Base-by-base conservation (phyloP, 129 eudicot species). In the Solidago caesia region DNA sequence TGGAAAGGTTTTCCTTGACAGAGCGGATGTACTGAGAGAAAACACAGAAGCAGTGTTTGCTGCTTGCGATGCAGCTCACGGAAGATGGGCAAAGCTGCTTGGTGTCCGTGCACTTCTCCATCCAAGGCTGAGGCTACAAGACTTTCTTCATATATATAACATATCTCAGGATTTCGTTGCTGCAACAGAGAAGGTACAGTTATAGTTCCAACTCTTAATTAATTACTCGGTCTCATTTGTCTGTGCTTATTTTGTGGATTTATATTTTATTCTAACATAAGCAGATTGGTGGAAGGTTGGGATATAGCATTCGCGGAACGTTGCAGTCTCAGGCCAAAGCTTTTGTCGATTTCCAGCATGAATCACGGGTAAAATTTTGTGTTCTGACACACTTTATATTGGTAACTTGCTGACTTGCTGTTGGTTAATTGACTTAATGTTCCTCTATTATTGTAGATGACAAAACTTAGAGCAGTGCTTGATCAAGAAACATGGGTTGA, bases 231-330 rank as follows among this genome's bases (percentile, higher is more conserved):
- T 56, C 14, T 47, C 26, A 55, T 68, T 8, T 52, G 7, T 43
- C 71, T 74, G 58, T 72, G 80, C 61, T 75, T 74, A 33, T 84
- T 72, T 75, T 73, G 13, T 45, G 57, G 44, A 59, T 49, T 76
- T 75, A 21, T 21, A 21, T 21, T 21, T 21, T 21, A 64, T 84
- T 73, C 80, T 79, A 63, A 77, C 63, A 78, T 82, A 67, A 74
- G 76, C 97, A 95, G 99, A 91, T 91, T 82, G 97, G 99, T 87
- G 97, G 96, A 87, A 95, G 99, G 86, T 91, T 91, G 85, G 99
- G 96, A 69, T 91, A 89, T 78, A 95, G 99, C 86, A 91, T 91
- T 21, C 96, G 99, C 33, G 97, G 97, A 71, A 95, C 92, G 16
- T 83, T 95, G 33, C 99, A 95, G 78, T 95, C 99, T 77, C 99